Percentiles rank a stretch among this genome's conserved stretches.
Conservation (phyloP, 441 rosid genomes). For the Gossypium aridum region DNA sequence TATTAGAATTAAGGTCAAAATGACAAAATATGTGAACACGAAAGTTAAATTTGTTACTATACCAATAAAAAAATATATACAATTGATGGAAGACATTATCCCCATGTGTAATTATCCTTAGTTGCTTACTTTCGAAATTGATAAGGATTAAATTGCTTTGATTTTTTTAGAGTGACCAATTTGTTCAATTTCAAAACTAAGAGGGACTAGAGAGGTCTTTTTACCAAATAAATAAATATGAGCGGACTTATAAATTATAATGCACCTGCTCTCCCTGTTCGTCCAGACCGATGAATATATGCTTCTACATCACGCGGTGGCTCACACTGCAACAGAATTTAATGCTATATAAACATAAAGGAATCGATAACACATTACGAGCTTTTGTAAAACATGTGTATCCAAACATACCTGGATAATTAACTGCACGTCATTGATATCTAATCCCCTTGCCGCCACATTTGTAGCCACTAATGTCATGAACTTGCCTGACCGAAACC, state of each 20-base stretch:
- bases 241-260: not conserved
- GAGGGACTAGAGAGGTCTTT: too few species aligned
- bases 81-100: too few species aligned
- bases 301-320: constrained; percentile 97
- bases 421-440: constrained; percentile 90
- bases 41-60: too few species aligned
- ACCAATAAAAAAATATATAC: too few species aligned
- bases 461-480: constrained; percentile 87
- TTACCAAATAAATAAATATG: not conserved
- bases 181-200: too few species aligned
- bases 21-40: too few species aligned
- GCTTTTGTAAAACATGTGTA: not conserved
- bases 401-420: constrained; percentile 69
- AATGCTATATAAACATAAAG: constrained; percentile 5
- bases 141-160: too few species aligned
- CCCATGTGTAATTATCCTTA: too few species aligned
- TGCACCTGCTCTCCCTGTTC: constrained; percentile 94
- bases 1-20: too few species aligned
- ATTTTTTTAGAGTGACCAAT: too few species aligned
- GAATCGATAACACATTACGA: not conserved
- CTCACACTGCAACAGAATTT: constrained; percentile 54
- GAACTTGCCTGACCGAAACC: constrained; percentile 87
- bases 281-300: constrained; percentile 93
- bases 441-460: constrained; percentile 96
- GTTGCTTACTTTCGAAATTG: too few species aligned